These are phyloP conservation scores for Cynanchum wilfordii DNA, from an alignment of 257 asterid species.

Conservation along the genomic window DNA sequence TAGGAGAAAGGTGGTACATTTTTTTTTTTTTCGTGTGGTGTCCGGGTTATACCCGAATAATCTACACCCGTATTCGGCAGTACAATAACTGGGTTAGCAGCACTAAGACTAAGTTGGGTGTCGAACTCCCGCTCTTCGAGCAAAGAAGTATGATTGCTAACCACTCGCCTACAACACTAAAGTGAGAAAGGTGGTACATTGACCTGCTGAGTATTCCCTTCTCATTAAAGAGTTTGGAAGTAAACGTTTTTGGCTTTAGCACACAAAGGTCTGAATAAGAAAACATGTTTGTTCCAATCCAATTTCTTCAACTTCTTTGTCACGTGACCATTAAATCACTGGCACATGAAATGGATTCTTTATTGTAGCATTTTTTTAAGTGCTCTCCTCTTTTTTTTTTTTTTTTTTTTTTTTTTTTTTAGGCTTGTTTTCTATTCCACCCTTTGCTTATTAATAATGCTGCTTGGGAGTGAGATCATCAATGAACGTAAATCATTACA, in stretches of 20 bases:
- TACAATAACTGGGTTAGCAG: no score
- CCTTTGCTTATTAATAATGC: background rate
- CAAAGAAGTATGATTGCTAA: no score
- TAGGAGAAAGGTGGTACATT: no score
- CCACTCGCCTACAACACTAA: no score
- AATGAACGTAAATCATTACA: no score
- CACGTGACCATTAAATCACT: conserved; percentile 2
- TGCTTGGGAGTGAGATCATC: no score
- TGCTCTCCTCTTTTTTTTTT: background rate
- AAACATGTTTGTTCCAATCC: background rate
- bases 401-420: background rate
- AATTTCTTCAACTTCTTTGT: background rate
- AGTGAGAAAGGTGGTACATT: no score
- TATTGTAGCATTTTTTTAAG: background rate
- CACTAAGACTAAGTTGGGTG: no score
- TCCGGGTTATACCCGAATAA: no score
- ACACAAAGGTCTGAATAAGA: background rate
- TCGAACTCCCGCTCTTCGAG: no score
- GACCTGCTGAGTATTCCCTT: background rate
- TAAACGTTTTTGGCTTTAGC: background rate
- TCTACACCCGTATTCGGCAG: no score
- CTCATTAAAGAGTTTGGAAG: background rate
- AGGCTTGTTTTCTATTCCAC: background rate
- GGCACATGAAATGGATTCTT: background rate
- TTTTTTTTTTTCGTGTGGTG: no score